Evolutionary conservation across 2,329 filamentous ascomycete species (phyloP), one percentile per base, ranked within the genome.

Genomic region (Blastomyces percursus): DNA sequence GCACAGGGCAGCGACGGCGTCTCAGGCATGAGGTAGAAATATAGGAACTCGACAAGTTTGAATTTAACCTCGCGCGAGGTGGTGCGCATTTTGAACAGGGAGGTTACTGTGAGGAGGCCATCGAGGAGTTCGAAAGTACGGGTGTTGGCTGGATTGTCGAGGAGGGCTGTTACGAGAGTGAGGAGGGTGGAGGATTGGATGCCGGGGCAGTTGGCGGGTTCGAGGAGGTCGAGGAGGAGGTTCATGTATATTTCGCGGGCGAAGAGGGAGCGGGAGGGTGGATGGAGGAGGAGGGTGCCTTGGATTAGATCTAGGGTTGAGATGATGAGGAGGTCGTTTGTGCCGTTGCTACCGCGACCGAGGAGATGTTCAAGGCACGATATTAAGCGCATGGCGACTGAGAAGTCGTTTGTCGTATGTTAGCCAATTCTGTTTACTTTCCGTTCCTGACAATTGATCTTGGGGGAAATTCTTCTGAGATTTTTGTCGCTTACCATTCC

Each of bases 11-110:
- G n/a, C 30, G 55, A 46, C 1, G 80, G 86, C 0, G 84, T 85
- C 77, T 99, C 94, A 59, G 93, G 92, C 88, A 97, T 96, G 69
- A 99, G 86, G 76, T 97, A 99, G 76, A 97, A 97, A 80, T 97
- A 97, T 60, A 99, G 79, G 73, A 97, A 97, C 75, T 97, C 94
- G 68, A 96, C 87, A n/a, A 96, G 85, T 75, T 96, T 94, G 72
- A 96, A 84, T 79, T 96, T 96, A 67, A 97, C 92, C 69, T 93
- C 90, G 65, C 91, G 86, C 30, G 86, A 86, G 3, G 93, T 96
- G 67, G 86, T 85, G 64, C 91, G 86, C 66, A 88, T 89, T 76
- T 95, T 96, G 84, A 97, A 96, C 59, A 97, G 83, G 11, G 89
- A 93, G 1, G 93, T 96, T 55, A 97, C 86, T 1, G 91, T 94